These are phyloP conservation scores for Scheffersomyces segobiensis DNA, from an alignment of 1,139 yeast species.

Conservation along the genomic window DNA sequence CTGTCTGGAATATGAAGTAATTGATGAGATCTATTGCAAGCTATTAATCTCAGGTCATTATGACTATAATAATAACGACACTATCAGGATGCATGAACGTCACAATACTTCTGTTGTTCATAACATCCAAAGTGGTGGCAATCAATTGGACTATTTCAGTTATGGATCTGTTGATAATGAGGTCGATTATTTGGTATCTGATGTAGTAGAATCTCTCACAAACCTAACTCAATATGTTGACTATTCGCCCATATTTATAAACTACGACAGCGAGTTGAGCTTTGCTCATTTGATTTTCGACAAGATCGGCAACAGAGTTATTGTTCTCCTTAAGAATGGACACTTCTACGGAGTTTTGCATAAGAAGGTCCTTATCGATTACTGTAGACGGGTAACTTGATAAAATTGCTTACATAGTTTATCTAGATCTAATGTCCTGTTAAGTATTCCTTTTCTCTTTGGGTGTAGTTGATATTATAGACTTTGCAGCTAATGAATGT, in stretches of 20 bases:
- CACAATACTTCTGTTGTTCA: slow-evolving; percentile 1
- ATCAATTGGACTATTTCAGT: slow-evolving; percentile 26
- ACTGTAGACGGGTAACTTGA: slow-evolving; percentile 22
- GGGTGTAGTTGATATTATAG: neutral
- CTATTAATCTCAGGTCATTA: slow-evolving; percentile 9
- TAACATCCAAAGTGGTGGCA: slow-evolving; percentile 12
- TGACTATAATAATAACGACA: neutral
- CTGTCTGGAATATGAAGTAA: slow-evolving; percentile 25
- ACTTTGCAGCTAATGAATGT: neutral
- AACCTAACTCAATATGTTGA: slow-evolving; percentile 50
- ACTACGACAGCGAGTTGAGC: slow-evolving; percentile 51
- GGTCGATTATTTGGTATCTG: slow-evolving; percentile 11
- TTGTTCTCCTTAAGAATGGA: slow-evolving; percentile 53
- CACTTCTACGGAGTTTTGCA: slow-evolving; percentile 55
- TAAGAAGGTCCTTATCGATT: slow-evolving; percentile 57
- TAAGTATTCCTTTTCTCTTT: neutral
- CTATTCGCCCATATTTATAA: slow-evolving; percentile 50
- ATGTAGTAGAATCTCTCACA: slow-evolving; percentile 28
- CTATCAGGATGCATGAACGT: slow-evolving; percentile 1
- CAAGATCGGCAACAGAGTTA: slow-evolving; percentile 53
- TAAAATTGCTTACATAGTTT: too few species aligned
- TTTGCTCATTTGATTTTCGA: slow-evolving; percentile 57
- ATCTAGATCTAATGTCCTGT: neutral
- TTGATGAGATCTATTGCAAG: slow-evolving; percentile 36
- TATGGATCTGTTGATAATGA: slow-evolving; percentile 20